These are phyloP conservation scores for Pyricularia pennisetigena DNA, from an alignment of 2,329 filamentous ascomycete genomes.

Conservation along the genomic window DNA sequence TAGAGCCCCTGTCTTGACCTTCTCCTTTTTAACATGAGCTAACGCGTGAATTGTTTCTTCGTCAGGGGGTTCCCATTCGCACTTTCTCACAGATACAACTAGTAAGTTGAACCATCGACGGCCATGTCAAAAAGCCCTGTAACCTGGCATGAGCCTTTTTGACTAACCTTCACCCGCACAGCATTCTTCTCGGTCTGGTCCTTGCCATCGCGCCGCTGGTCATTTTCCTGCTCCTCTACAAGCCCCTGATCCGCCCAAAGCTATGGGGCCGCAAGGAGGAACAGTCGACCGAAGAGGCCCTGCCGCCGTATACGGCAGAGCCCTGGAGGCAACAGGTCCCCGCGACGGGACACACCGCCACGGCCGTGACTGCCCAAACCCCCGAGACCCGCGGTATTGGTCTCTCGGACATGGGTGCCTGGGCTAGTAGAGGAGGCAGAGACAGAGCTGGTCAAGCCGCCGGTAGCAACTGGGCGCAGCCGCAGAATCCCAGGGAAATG, in stretches of 20 bases:
- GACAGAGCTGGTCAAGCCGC: neutral
- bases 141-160: neutral
- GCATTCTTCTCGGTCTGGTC: slow-evolving; percentile 36
- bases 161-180: slow-evolving; percentile 16
- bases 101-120: neutral
- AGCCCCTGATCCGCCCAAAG: slow-evolving; percentile 20
- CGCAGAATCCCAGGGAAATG: slow-evolving; percentile 3
- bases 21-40: slow-evolving; percentile 4
- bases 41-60: neutral
- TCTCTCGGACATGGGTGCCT: slow-evolving; percentile 1
- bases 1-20: neutral
- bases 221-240: slow-evolving; percentile 24
- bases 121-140: too few relatives aligned
- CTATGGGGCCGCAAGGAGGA: slow-evolving; percentile 9
- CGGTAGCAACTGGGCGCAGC: neutral
- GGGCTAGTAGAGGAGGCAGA: neutral
- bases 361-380: neutral
- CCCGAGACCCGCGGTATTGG: neutral
- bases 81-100: slow-evolving; percentile 28
- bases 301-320: slow-evolving; percentile 7
- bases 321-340: slow-evolving; percentile 9
- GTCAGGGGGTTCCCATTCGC: slow-evolving; percentile 48
- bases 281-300: slow-evolving; percentile 3
- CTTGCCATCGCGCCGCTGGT: slow-evolving; percentile 32
- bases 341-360: neutral